Conservation (phyloP, 805 yeast genomes). For the Ogataea paraovalis region DNA sequence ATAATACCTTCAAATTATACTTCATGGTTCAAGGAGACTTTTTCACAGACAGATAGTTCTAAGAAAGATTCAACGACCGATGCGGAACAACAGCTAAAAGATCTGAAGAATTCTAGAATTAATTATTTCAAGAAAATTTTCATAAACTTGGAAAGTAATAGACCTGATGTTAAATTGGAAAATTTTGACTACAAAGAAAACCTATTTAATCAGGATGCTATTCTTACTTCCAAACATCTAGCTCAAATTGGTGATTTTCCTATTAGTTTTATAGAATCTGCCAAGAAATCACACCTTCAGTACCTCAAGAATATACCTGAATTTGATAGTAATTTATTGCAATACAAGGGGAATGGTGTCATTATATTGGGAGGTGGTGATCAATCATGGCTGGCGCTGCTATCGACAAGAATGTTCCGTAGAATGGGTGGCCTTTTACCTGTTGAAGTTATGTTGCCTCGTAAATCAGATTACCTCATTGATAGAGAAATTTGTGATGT, state of each 20-base stretch:
- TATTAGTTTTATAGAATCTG: conserved; percentile 23
- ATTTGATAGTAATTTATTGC: conserved; percentile 34
- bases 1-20: conserved; percentile 22
- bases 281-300: conserved; percentile 31
- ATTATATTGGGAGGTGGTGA: conserved; percentile 68
- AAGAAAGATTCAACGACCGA: conserved; percentile 1
- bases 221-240: conserved; percentile 7
- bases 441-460: conserved; percentile 43
- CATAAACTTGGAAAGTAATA: conserved; percentile 17
- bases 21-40: conserved; percentile 17
- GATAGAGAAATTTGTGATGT: conserved; percentile 45
- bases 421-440: conserved; percentile 45
- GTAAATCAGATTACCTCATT: conserved; percentile 35
- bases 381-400: conserved; percentile 54
- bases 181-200: conserved; percentile 14
- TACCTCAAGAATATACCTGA: conserved; percentile 35
- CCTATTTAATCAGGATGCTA: conserved; percentile 2
- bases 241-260: conserved; percentile 15
- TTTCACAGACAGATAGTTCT: neutral
- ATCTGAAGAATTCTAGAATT: conserved; percentile 13
- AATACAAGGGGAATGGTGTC: conserved; percentile 48
- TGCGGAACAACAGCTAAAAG: conserved; percentile 9
- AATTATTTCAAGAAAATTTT: conserved; percentile 20
- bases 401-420: conserved; percentile 48
- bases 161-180: conserved; percentile 18